A percentile compares a stretch with the other conserved stretches of the same genome.
These are phyloP conservation scores for Pythium dissotocum DNA, from an alignment of 352 stramenopile genomes.

Conservation along the genomic window DNA sequence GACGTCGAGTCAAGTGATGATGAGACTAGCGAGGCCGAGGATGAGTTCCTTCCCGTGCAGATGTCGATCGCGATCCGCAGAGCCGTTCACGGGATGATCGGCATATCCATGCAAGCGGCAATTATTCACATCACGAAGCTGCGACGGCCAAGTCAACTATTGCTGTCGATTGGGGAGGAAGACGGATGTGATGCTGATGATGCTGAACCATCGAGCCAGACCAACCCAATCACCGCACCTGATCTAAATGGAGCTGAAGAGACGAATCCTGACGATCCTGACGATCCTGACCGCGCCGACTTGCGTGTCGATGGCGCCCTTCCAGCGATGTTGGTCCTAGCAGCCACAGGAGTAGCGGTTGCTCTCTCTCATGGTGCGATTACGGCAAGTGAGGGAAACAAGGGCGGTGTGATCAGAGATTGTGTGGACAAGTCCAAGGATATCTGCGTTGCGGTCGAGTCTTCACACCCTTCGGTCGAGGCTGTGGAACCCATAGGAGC, in stretches of 20 bases:
- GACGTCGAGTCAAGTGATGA: not conserved
- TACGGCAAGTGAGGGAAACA: no score
- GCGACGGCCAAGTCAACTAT: slow-evolving; percentile 24
- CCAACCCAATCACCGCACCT: not conserved
- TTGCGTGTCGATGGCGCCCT: not conserved
- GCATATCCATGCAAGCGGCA: slow-evolving; percentile 41
- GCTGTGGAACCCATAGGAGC: not conserved
- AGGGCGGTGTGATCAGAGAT: no score
- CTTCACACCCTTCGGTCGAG: not conserved
- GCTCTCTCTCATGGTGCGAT: no score
- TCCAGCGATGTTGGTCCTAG: not conserved
- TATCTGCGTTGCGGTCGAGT: no score
- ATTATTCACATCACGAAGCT: slow-evolving; percentile 33
- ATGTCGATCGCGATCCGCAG: slow-evolving; percentile 45
- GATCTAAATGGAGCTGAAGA: not conserved
- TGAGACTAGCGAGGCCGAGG: slow-evolving; percentile 1
- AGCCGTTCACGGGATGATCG: slow-evolving; percentile 43
- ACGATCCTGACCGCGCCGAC: not conserved
- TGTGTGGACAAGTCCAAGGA: no score
- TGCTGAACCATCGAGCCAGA: not conserved
- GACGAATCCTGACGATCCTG: not conserved
- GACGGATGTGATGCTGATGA: slow-evolving; percentile 6
- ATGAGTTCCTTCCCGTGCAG: slow-evolving; percentile 29
- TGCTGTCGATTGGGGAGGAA: slow-evolving; percentile 27
- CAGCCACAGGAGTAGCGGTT: not conserved